Evolutionary conservation across 495 filamentous ascomycete species (phyloP).

Genomic region (Penicillium cosmopolitanum): DNA sequence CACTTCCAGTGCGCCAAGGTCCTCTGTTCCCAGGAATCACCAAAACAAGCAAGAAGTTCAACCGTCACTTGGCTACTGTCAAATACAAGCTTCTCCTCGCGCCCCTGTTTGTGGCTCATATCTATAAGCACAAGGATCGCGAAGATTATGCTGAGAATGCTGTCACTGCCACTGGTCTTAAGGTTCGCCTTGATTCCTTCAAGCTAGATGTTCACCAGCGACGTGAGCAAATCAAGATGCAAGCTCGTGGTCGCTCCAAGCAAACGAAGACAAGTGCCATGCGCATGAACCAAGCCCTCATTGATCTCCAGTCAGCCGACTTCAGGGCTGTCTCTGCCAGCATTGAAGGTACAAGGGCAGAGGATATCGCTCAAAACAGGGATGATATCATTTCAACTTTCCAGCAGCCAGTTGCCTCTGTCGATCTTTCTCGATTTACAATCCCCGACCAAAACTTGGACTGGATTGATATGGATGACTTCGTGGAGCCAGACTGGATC

Average conservation of each 20-base stretch:
- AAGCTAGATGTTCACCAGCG: constrained; percentile 96
- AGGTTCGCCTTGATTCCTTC: constrained; percentile 90
- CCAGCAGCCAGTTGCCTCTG: constrained; percentile 53
- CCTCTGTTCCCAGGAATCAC: constrained; percentile 86
- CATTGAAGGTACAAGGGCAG: constrained; percentile 75
- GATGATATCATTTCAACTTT: constrained; percentile 61
- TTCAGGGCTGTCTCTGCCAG: constrained; percentile 91
- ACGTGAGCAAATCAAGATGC: constrained; percentile 85
- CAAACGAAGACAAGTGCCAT: constrained; percentile 84
- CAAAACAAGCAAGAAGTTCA: constrained; percentile 98
- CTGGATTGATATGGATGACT: constrained; percentile 99
- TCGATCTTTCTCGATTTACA: constrained; percentile 85
- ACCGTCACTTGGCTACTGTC: constrained; percentile 92
- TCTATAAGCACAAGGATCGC: constrained; percentile 97
- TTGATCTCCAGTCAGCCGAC: constrained; percentile 91
- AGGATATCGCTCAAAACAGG: constrained; percentile 67
- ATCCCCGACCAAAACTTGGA: constrained; percentile 92
- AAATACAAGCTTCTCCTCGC: constrained; percentile 95
- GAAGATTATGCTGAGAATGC: constrained; percentile 81
- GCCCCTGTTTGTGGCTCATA: constrained; percentile 90
- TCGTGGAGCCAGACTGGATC: constrained; percentile 96
- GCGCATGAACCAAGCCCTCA: constrained; percentile 89
- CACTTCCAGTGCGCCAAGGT: constrained; percentile 91
- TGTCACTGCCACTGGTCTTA: constrained; percentile 90
- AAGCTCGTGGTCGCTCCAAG: constrained; percentile 69